phyloP scores from a whole-genome alignment of 192 early-diverging fungal genomes.

The Rhizophagus prolifer region DNA sequence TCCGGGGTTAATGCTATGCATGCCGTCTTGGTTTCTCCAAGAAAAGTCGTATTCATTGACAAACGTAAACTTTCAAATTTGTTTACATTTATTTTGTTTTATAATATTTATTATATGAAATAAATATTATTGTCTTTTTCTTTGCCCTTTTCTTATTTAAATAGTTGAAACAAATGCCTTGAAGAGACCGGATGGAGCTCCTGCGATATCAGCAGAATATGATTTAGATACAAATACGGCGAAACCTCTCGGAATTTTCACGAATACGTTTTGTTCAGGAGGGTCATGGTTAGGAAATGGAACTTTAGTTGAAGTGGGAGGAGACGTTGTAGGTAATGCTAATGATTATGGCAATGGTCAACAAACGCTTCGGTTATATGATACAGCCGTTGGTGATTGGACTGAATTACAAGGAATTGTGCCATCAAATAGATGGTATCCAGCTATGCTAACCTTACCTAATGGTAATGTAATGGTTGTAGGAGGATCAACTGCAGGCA shows the following conservation, averaged over 20 bases:
- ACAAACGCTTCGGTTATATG: too few species aligned
- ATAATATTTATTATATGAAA: too few species aligned
- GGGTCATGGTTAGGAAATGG: conserved; percentile 54
- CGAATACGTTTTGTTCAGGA: conserved; percentile 57
- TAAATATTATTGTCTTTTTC: too few species aligned
- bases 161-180: too few species aligned
- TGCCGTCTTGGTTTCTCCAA: conserved; percentile 45
- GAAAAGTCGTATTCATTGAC: conserved; percentile 50
- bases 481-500: conserved; percentile 52
- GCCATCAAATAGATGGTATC: conserved; percentile 52
- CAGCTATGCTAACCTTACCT: conserved; percentile 39
- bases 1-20: conserved; percentile 55
- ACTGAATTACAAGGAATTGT: conserved; percentile 37
- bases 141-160: too few species aligned
- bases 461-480: conserved; percentile 53
- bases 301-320: conserved; percentile 53
- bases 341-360: too few species aligned
- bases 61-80: conserved; percentile 39
- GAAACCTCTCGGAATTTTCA: conserved; percentile 40
- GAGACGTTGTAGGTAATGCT: conserved; percentile 33
- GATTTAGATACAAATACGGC: conserved; percentile 45
- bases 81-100: too few species aligned
- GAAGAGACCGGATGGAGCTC: too few species aligned
- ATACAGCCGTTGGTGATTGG: conserved; percentile 32
- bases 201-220: conserved; percentile 33